Conservation (phyloP, 306 rosid species). For the Vachellia collinsii region DNA sequence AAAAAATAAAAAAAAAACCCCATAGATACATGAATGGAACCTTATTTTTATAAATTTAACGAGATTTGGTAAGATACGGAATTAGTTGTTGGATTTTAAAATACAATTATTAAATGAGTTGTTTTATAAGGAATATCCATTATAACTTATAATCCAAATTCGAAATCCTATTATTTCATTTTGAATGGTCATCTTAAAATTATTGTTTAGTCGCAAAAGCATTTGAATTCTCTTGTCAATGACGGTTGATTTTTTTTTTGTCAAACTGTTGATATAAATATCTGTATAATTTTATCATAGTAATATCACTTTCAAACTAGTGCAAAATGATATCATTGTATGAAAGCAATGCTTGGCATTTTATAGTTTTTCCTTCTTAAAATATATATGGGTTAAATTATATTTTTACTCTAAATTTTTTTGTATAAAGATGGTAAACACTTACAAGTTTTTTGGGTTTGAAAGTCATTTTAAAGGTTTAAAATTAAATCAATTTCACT, state of each 20-base stretch:
- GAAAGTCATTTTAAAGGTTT: too few species aligned
- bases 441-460: too few species aligned
- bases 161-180: neutral
- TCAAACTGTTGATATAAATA: neutral
- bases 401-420: too few species aligned
- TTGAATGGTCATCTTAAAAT: too few species aligned
- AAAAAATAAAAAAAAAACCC: too few species aligned
- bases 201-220: neutral
- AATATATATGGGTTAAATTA: too few species aligned
- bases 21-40: neutral
- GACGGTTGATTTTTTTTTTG: neutral
- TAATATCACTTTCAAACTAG: neutral
- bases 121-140: neutral
- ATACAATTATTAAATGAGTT: neutral
- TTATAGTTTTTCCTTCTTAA: neutral
- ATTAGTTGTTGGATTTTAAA: neutral
- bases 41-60: neutral
- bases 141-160: neutral
- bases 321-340: neutral
- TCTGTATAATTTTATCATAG: neutral
- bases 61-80: neutral
- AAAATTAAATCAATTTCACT: too few species aligned
- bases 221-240: neutral
- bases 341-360: neutral
- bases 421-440: too few species aligned